Conservation (phyloP, 257 asterid species). For the Osmanthus fragrans region DNA sequence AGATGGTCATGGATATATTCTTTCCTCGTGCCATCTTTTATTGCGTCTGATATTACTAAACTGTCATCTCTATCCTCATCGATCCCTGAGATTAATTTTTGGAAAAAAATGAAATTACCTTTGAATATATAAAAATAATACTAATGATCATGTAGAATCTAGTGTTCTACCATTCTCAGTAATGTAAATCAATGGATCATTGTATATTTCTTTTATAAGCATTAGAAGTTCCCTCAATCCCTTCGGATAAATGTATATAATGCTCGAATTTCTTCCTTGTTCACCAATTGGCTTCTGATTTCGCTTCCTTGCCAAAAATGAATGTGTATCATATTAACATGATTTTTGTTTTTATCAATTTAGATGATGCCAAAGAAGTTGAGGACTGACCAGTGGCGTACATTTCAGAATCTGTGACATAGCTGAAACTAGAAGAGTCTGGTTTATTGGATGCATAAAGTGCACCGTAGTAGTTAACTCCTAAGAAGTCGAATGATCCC, state of each 20-base stretch:
- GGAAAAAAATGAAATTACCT: not conserved
- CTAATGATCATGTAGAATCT: not conserved
- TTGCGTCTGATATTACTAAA: conserved; percentile 26
- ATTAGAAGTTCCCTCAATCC: conserved; percentile 38
- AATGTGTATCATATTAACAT: not conserved
- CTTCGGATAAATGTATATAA: conserved; percentile 44
- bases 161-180: conserved; percentile 41
- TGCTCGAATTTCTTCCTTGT: conserved; percentile 36
- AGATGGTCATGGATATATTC: conserved; percentile 32
- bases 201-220: conserved; percentile 33
- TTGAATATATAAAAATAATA: not conserved
- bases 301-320: conserved; percentile 21
- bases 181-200: conserved; percentile 43
- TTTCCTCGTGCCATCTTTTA: conserved; percentile 38
- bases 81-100: conserved; percentile 25
- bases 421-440: conserved; percentile 34
- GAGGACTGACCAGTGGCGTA: conserved; percentile 31
- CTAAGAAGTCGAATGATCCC: conserved; percentile 40
- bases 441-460: conserved; percentile 32
- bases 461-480: conserved; percentile 36
- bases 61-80: conserved; percentile 29
- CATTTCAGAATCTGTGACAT: conserved; percentile 34
- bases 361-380: conserved; percentile 5
- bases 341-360: not conserved
- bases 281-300: conserved; percentile 36